Conservation (phyloP, 352 stramenopile species). For the Phytophthora colocasiae region DNA sequence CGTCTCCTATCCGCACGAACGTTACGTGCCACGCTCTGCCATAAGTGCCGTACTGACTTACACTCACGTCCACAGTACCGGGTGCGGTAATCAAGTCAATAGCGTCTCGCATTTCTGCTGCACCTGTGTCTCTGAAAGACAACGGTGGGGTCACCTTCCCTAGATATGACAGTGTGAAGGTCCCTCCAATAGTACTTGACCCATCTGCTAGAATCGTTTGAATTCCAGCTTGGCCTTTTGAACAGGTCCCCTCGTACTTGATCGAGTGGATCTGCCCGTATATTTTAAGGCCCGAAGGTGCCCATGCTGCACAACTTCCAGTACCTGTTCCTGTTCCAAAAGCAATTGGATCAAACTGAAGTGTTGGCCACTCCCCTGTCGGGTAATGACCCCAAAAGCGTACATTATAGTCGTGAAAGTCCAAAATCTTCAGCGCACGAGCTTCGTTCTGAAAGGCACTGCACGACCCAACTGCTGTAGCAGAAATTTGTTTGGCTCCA, state of each 20-base stretch:
- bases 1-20: conserved; percentile 72
- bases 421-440: conserved; percentile 62
- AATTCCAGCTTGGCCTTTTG: conserved; percentile 47
- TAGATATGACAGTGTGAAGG: conserved; percentile 92
- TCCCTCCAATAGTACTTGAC: conserved; percentile 85
- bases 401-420: conserved; percentile 79
- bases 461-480: conserved; percentile 41
- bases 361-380: conserved; percentile 73
- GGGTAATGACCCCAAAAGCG: conserved; percentile 74
- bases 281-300: conserved; percentile 31
- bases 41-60: conserved; percentile 64
- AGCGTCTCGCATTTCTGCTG: conserved; percentile 81
- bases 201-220: conserved; percentile 82
- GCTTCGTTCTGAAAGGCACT: conserved; percentile 51
- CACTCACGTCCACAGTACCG: conserved; percentile 87
- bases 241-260: conserved; percentile 74
- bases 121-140: conserved; percentile 76
- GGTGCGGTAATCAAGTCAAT: conserved; percentile 88
- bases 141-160: conserved; percentile 78
- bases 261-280: conserved; percentile 70
- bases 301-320: conserved; percentile 42
- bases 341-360: conserved; percentile 51
- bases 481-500: conserved; percentile 36
- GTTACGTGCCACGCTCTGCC: conserved; percentile 93
- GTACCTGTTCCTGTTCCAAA: conserved; percentile 54